phyloP scores from a whole-genome alignment of 805 yeast genomes.

The Starmerella davenportii region DNA sequence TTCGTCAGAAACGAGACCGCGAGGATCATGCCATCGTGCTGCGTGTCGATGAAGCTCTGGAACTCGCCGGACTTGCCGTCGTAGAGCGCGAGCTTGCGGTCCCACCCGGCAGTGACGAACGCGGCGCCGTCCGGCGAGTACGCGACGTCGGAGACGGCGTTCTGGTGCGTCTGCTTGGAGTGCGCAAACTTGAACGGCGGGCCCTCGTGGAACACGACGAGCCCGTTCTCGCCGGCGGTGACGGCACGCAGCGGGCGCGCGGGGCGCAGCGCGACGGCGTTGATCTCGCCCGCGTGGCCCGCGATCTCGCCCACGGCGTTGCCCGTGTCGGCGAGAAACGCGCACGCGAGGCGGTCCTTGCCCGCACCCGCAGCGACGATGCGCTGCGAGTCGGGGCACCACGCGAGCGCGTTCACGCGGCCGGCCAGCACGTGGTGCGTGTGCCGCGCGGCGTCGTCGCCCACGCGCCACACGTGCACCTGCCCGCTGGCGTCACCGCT shows the following conservation, averaged over 20 bases:
- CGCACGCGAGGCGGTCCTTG: slow-evolving; percentile 76
- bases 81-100: slow-evolving; percentile 55
- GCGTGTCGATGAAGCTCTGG: slow-evolving; percentile 29
- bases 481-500: slow-evolving; percentile 85
- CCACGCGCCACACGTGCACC: slow-evolving; percentile 56
- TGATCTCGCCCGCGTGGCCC: slow-evolving; percentile 73
- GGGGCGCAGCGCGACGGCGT: slow-evolving; percentile 69
- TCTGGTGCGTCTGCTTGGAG: slow-evolving; percentile 56
- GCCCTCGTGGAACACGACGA: slow-evolving; percentile 68
- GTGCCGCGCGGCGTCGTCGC: slow-evolving; percentile 30
- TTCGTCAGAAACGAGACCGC: slow-evolving; percentile 52
- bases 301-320: slow-evolving; percentile 92
- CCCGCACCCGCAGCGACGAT: slow-evolving; percentile 92
- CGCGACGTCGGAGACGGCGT: slow-evolving; percentile 61
- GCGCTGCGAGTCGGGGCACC: slow-evolving; percentile 82
- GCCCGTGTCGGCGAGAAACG: slow-evolving; percentile 86
- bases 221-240: slow-evolving; percentile 79
- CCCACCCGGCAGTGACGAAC: slow-evolving; percentile 70
- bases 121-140: slow-evolving; percentile 66
- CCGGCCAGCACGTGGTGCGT: slow-evolving; percentile 57
- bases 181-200: slow-evolving; percentile 82
- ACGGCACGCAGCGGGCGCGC: slow-evolving; percentile 84
- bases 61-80: slow-evolving; percentile 80
- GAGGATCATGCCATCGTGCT: slow-evolving; percentile 67
- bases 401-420: slow-evolving; percentile 60